These are phyloP conservation scores for Lepiota venenata DNA, from an alignment of 768 basidiomycete species.

Conservation along the genomic window DNA sequence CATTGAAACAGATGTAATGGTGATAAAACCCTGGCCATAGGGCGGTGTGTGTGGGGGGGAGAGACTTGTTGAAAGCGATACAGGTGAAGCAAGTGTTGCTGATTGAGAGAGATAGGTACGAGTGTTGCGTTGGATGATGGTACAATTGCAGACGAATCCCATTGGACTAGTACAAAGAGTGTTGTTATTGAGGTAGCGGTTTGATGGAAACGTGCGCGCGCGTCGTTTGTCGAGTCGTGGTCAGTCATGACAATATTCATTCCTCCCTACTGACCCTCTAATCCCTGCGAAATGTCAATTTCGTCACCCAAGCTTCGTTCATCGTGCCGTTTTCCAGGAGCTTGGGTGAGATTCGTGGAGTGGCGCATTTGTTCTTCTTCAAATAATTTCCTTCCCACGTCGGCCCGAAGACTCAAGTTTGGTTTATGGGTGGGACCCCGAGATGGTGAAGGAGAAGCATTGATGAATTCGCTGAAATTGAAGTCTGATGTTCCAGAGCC, in stretches of 20 bases:
- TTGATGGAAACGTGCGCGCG: not conserved
- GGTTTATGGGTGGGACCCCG: conserved; percentile 33
- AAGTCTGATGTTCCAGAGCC: conserved; percentile 35
- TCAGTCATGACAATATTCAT: not conserved
- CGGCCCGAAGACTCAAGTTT: conserved; percentile 52
- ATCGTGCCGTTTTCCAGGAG: conserved; percentile 23
- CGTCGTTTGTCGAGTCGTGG: conserved; percentile 1
- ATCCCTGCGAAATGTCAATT: conserved; percentile 43
- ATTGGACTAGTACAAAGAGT: conserved; percentile 4
- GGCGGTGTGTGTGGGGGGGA: conserved; percentile 15
- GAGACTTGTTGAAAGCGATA: conserved; percentile 8
- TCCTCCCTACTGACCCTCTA: conserved; percentile 8
- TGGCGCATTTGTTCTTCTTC: conserved; percentile 63
- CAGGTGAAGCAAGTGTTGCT: conserved; percentile 25
- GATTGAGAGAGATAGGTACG: conserved; percentile 22
- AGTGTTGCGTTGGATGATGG: not conserved
- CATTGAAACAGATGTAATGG: conserved; percentile 1
- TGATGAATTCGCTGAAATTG: conserved; percentile 70
- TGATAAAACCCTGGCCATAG: not conserved
- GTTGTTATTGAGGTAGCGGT: conserved; percentile 1
- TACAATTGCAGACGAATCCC: conserved; percentile 8
- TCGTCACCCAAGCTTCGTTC: conserved; percentile 36
- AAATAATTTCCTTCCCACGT: conserved; percentile 65
- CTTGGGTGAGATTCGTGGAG: conserved; percentile 2
- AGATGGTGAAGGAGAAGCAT: conserved; percentile 65